Evolutionary conservation across 306 rosid genomes (phyloP).

Genomic region (Lathyrus oleraceus): DNA sequence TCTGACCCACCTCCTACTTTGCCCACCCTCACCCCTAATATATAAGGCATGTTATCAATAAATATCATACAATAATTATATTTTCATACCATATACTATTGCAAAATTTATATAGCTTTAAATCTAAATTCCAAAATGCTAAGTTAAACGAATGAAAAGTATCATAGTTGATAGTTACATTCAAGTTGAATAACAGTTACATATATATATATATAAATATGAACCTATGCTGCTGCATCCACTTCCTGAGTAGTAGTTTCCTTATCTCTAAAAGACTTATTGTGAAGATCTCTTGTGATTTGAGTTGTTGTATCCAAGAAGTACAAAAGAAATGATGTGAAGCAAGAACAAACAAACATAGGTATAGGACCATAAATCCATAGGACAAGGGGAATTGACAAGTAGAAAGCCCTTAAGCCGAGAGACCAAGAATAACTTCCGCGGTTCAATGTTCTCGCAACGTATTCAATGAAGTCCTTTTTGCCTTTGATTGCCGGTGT

Average conservation of each 20-base stretch:
- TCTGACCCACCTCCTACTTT: too few species aligned
- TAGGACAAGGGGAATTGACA: slow-evolving; percentile 81
- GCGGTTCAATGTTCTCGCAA: slow-evolving; percentile 68
- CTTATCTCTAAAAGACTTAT: slow-evolving; percentile 46
- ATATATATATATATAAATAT: background rate
- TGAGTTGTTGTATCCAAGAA: slow-evolving; percentile 84
- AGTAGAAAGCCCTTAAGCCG: slow-evolving; percentile 80
- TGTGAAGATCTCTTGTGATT: slow-evolving; percentile 73
- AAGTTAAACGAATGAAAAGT: background rate
- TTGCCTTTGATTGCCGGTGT: slow-evolving; percentile 63
- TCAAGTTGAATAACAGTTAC: slow-evolving; percentile 30
- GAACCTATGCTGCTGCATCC: slow-evolving; percentile 45
- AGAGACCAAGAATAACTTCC: slow-evolving; percentile 89
- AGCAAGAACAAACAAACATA: slow-evolving; percentile 69
- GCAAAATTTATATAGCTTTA: too few species aligned
- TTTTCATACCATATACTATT: too few species aligned
- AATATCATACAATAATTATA: background rate
- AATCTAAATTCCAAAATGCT: background rate
- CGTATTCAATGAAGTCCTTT: slow-evolving; percentile 55
- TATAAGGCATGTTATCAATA: background rate
- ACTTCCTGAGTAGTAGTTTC: slow-evolving; percentile 26
- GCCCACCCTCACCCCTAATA: background rate
- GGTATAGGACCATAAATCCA: slow-evolving; percentile 95
- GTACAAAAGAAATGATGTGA: slow-evolving; percentile 66
- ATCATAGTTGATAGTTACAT: background rate